Evolutionary conservation across 306 rosid genomes (phyloP), one percentile per base, ranked within the genome.

Genomic region (Biancaea sappan): DNA sequence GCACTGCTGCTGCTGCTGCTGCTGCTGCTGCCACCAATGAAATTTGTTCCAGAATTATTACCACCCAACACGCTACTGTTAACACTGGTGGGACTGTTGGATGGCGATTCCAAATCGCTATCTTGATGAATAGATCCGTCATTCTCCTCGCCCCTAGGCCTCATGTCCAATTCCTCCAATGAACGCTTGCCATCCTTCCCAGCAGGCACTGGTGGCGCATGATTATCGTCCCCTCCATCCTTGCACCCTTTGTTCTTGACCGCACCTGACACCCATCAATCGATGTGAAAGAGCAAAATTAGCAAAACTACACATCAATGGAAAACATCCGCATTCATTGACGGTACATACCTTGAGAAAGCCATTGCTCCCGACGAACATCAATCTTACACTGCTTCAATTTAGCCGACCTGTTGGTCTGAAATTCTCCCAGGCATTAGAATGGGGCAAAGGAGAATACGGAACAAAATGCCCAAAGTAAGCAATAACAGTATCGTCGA

Each of bases 331-430:
- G 32, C 8, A 43, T 8, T 29, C 2, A 8, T 6, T 21, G 4
- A 25, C 9, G 14, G 8, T 7, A 62, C 68, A 14, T 80, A 94
- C 99, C 93, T 84, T 89, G 96, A 32, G 96, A 86, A 34, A 94
- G 84, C 99, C 98, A 94, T 79, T 94, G 99, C 74, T 94, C 99
- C 14, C 99, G 95, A 62, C 99, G 97, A 57, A 89, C 98, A 59
- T 94, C 98, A 70, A 92, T 90, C 81, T 94, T 94, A 72, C 91
- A 81, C 84, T 92, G 98, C 88, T 94, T 94, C 95, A 94, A 88
- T 92, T 94, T 94, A 4, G 99, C 97, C 3, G 94, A 86, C 89
- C 93, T 88, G 35, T 84, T 86, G 28, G 87, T 90, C 99, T 94
- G 88, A 56, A 79, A 83, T 16, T 14, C 4, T 25, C 3, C 19